Evolutionary conservation across 2,329 filamentous ascomycete genomes (phyloP).

Genomic region (Herpotrichia juniperi): DNA sequence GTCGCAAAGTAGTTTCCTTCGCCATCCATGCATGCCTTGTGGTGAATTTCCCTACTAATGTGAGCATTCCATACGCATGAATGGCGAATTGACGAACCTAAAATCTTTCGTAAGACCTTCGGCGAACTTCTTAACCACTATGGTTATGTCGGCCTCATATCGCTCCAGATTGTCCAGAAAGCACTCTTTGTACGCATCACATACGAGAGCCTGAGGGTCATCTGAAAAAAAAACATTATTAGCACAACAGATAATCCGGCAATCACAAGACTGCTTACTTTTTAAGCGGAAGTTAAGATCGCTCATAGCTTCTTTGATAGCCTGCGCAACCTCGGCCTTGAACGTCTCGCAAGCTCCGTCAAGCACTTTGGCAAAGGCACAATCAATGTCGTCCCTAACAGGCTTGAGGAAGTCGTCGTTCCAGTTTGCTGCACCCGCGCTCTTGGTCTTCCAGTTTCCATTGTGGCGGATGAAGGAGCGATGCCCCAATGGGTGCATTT

Average conservation of each 20-base stretch:
- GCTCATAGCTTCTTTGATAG: background rate
- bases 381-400: constrained; percentile 2
- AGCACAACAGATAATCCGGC: background rate
- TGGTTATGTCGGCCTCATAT: background rate
- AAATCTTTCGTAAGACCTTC: background rate
- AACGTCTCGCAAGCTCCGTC: constrained; percentile 4
- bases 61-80: background rate
- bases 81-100: background rate
- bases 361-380: constrained; percentile 1
- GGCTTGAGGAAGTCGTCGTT: constrained; percentile 6
- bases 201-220: constrained; percentile 11
- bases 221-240: constrained; percentile 7
- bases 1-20: constrained; percentile 15
- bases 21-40: background rate
- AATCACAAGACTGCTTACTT: background rate
- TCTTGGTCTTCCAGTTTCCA: constrained; percentile 3
- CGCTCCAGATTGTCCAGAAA: constrained; percentile 6
- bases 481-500: background rate
- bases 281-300: background rate
- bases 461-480: background rate
- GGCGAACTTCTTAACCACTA: constrained; percentile 5
- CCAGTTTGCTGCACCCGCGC: background rate
- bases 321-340: background rate
- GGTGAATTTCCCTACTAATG: background rate
- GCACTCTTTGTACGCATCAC: constrained; percentile 14